Evolutionary conservation across 768 basidiomycete genomes (phyloP), one percentile per base, ranked within the genome.

Genomic region (Leucocoprinus sp.): DNA sequence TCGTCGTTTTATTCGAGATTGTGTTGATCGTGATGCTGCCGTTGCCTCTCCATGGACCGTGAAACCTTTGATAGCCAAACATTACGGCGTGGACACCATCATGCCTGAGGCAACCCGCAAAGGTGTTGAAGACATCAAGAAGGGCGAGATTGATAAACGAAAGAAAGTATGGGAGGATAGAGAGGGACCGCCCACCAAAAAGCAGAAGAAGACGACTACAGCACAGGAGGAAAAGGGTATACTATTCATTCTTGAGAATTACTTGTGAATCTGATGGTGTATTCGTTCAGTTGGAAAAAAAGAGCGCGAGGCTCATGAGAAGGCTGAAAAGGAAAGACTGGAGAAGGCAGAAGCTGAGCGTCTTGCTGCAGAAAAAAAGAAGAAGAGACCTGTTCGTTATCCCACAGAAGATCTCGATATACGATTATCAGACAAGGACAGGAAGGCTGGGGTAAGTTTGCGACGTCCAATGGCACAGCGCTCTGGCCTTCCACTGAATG

Each of bases 21-120:
- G 92, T 55, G 86, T 99, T 2, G 85, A 90, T 56, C 82, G 96
- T 26, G 92, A 95, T 53, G 75, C 91, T 12, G 85, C 90, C 7
- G 84, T 95, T 21, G 92, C 91, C 6, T 89, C 91, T 1, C 95
- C 96, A 5, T 99, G 96, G 96, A 84, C 82, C 1, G 93, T 98
- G 23, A 97, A 97, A 61, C 78, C 78, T 1, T 65, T 72, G 5
- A 85, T 98, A 45, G 93, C 92, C 1, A 75, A 75, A 48, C 78
- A 82, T 43, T 96, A 92, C 64, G 87, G 86, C 8, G 82, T 99
- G 23, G 79, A 84, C 50, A 80, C 77, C 19, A 70, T 86, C 42
- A 92, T 93, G 86, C 81, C 91, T 0, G 90, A 87, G 54, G 87
- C 82, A 56, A 84, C 84, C 19, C 76, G 83, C 38, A 81, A 77